phyloP scores from a whole-genome alignment of 768 basidiomycete genomes.

The Thelephora ganbajun region DNA sequence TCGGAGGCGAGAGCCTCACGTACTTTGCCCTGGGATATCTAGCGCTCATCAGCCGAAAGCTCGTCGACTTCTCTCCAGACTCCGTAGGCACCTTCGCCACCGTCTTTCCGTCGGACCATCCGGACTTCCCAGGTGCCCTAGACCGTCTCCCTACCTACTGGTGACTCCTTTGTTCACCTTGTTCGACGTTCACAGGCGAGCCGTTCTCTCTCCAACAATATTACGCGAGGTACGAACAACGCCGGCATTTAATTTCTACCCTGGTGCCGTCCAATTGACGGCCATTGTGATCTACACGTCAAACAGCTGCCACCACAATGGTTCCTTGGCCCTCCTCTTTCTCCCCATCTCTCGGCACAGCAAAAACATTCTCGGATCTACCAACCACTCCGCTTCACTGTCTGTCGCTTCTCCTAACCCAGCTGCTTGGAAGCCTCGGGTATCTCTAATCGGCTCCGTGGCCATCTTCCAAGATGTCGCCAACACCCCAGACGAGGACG shows the following conservation, averaged over 20 bases:
- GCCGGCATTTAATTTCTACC: slow-evolving; percentile 9
- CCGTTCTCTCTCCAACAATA: slow-evolving; percentile 42
- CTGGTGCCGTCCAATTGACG: neutral
- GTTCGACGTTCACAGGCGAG: slow-evolving; percentile 19
- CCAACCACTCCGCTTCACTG: slow-evolving; percentile 28
- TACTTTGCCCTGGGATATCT: slow-evolving; percentile 1
- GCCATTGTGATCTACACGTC: neutral
- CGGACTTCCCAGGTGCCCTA: slow-evolving; percentile 22
- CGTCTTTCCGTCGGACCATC: slow-evolving; percentile 27
- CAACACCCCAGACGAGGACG: slow-evolving; percentile 18
- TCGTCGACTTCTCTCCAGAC: slow-evolving; percentile 23
- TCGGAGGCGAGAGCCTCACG: slow-evolving; percentile 1
- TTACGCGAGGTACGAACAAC: slow-evolving; percentile 24
- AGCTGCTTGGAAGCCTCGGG: slow-evolving; percentile 30
- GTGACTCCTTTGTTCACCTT: neutral
- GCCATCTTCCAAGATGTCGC: slow-evolving; percentile 25
- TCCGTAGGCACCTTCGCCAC: slow-evolving; percentile 38
- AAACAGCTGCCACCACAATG: slow-evolving; percentile 33
- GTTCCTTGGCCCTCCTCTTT: slow-evolving; percentile 37
- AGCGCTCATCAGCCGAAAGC: slow-evolving; percentile 29
- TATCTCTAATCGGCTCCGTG: slow-evolving; percentile 35
- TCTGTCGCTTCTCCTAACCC: slow-evolving; percentile 26
- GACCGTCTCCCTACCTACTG: neutral
- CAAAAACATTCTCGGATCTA: slow-evolving; percentile 30
- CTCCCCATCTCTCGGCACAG: slow-evolving; percentile 41